Base-by-base conservation (phyloP, 345 rosid genomes). In the Theobroma cacao region DNA sequence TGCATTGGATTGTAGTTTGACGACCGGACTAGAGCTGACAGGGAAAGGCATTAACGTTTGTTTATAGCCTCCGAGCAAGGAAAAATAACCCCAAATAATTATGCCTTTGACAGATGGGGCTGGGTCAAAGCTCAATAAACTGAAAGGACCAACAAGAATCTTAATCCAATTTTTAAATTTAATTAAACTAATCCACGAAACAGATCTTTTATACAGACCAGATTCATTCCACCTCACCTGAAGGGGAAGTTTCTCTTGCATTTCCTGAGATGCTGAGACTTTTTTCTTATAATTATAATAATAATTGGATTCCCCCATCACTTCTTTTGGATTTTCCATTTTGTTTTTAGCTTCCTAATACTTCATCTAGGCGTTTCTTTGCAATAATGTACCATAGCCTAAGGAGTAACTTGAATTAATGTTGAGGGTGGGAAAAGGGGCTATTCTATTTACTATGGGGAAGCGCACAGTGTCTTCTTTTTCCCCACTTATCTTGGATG, bases 61-160 rank as follows among this genome's bases (percentile, higher is more conserved):
- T 68, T 68, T 15, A 7, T 68, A 68, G 73, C 73, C 38, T 15
- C 73, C 73, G 28, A 68, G 13, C 55, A 45, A 68, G 72, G 71
- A 66, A 66, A 40, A 22, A 0, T 40, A 65, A 31, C 18, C 18
- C 26, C 48, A 11, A 22, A 26, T 11, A 12, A n/a, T 4, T 12
- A 64, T 20, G 48, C 45, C 36, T 64, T 64, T n/a, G 70, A 20
- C 47, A 1, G 1, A 0, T 38, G 8, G 22, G 24, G 0, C 1
- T 24, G 1, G 7, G 17, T 64, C 28, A 38, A 65, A 38, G 48
- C 47, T 22, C 15, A 65, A 38, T 38, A 36, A 22, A 17, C 15
- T n/a, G 48, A 64, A 64, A 10, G 38, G 30, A 65, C 48, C 48
- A 11, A 38, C 48, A 65, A n/a, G 7, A 65, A 38, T 31, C 13